Evolutionary conservation across 2,329 filamentous ascomycete genomes (phyloP), one percentile per base, ranked within the genome.

Genomic region (Colletotrichum euphorbiae): DNA sequence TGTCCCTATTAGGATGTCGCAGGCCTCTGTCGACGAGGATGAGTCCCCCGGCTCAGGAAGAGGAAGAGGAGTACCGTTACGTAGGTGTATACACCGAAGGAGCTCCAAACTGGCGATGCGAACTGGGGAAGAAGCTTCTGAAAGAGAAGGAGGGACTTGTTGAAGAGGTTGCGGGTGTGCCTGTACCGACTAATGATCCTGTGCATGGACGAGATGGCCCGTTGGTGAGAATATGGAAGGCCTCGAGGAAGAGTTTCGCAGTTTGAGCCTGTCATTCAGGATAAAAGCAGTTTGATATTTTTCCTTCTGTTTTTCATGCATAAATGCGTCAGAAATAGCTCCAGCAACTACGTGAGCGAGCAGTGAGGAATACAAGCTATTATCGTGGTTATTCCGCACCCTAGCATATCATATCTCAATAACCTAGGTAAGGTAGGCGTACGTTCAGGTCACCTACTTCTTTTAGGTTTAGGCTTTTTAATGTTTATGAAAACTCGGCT

Each of bases 61-160:
- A 24, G 2, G 42, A 24, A 1, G 42, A 40, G 2, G 59, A 74
- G n/a, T 74, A 74, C 24, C 62, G 66, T 4, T 73, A 73, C 17
- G 69, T 74, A 12, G 73, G 72, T 3, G 69, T 74, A 2, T 74
- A 73, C 52, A 71, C 72, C 7, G 38, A 69, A 31, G 72, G 46
- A 8, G 43, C 62, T 6, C 54, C 62, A 8, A 12, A 38, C 3
- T 61, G 24, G 6, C 45, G 40, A 6, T 40, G 19, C n/a, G 61
- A 66, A 50, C 15, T 56, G 8, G 61, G 66, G n/a, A 52, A 48
- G 24, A 64, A 69, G 17, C 9, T 28, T 1, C 7, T 69, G n/a
- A 7, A 15, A n/a, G 40, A 56, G 55, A 50, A 56, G 13, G 43
- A 19, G 8, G 38, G 42, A 0, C 24, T 69, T 2, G 12, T 55